Evolutionary conservation across 1,284 basidiomycete species (phyloP).

Genomic region (Ganoderma resinaceum): DNA sequence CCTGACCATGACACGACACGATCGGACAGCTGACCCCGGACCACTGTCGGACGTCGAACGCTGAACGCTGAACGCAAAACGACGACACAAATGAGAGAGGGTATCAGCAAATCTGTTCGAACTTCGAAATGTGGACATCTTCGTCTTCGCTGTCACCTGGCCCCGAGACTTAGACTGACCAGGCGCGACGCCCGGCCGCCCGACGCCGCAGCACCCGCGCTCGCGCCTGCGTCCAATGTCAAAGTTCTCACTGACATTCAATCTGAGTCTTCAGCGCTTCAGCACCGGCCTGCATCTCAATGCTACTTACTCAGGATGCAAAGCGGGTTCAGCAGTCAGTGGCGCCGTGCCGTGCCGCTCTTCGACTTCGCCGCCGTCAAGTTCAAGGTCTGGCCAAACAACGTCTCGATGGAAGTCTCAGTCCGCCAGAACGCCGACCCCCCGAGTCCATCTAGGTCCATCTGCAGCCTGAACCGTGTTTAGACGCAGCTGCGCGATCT

Average conservation of each 20-base stretch:
- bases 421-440: not conserved
- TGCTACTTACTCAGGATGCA: not conserved
- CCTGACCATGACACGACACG: not conserved
- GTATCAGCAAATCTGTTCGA: not conserved
- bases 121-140: not conserved
- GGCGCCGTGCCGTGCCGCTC: not conserved
- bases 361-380: not conserved
- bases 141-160: not conserved
- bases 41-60: not conserved
- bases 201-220: not conserved
- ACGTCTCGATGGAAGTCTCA: not conserved
- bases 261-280: too few relatives aligned
- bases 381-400: not conserved
- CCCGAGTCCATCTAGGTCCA: too few relatives aligned
- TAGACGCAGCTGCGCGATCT: not conserved
- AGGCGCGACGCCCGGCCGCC: not conserved
- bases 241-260: not conserved
- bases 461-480: not conserved
- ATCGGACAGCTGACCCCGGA: not conserved
- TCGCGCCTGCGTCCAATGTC: not conserved
- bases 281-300: not conserved
- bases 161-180: too few relatives aligned
- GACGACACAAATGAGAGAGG: too few relatives aligned
- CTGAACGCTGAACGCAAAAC: too few relatives aligned
- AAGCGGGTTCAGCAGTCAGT: not conserved